These are phyloP conservation scores for Tarenaya hassleriana DNA, from an alignment of 345 rosid genomes.

Conservation along the genomic window DNA sequence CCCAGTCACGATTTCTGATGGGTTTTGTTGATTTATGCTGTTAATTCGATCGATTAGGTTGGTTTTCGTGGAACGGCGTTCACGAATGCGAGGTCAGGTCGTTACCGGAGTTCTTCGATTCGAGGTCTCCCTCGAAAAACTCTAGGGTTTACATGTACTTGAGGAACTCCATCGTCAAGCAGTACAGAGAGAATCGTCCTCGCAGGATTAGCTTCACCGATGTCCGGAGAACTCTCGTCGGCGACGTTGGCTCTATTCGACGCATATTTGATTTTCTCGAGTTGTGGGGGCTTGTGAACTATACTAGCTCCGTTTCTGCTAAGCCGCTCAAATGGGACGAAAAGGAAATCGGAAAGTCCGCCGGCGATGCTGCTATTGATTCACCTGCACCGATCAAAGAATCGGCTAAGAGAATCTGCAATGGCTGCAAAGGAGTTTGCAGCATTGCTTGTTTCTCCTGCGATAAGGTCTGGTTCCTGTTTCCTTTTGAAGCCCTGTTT, in stretches of 20 bases:
- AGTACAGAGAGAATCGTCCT: slow-evolving; percentile 51
- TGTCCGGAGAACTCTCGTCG: slow-evolving; percentile 63
- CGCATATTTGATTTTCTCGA: slow-evolving; percentile 92
- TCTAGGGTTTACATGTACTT: slow-evolving; percentile 55
- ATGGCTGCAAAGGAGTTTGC: slow-evolving; percentile 77
- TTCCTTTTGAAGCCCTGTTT: neutral
- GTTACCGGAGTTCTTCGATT: slow-evolving; percentile 74
- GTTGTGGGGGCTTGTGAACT: slow-evolving; percentile 82
- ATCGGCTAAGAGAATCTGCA: slow-evolving; percentile 51
- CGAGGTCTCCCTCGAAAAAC: slow-evolving; percentile 54
- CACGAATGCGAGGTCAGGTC: slow-evolving; percentile 70
- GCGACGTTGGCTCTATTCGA: slow-evolving; percentile 83
- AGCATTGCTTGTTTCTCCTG: slow-evolving; percentile 79
- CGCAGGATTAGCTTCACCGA: slow-evolving; percentile 78
- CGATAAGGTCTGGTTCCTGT: slow-evolving; percentile 55
- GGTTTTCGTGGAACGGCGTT: slow-evolving; percentile 66
- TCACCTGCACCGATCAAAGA: slow-evolving; percentile 35
- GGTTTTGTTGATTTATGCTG: neutral
- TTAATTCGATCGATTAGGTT: slow-evolving; percentile 35
- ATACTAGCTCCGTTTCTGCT: slow-evolving; percentile 36
- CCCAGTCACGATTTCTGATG: neutral
- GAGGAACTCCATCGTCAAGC: slow-evolving; percentile 69
- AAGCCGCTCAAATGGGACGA: slow-evolving; percentile 91
- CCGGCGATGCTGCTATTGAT: slow-evolving; percentile 29
- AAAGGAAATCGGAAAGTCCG: slow-evolving; percentile 51